A percentile compares a stretch with the other conserved stretches of the same genome.
These are phyloP conservation scores for Suillus alpinus DNA, from an alignment of 768 basidiomycete genomes.

Conservation along the genomic window DNA sequence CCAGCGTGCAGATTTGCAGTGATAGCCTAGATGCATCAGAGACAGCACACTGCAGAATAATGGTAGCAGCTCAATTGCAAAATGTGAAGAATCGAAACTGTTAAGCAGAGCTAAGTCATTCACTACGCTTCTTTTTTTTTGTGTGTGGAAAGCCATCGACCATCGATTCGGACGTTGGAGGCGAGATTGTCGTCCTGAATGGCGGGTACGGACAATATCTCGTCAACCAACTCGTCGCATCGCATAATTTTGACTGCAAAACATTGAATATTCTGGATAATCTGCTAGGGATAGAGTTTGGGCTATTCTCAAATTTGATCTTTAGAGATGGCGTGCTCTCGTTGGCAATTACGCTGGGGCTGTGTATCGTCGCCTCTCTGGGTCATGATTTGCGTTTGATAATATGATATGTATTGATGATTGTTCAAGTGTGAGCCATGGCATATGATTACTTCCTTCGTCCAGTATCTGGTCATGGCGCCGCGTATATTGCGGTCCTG, in stretches of 20 bases:
- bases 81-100: neutral
- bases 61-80: neutral
- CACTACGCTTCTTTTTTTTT: too few species aligned
- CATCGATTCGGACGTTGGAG: too few species aligned
- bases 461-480: constrained; percentile 90
- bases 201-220: too few species aligned
- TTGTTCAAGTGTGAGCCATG: constrained; percentile 81
- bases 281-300: too few species aligned
- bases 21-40: neutral
- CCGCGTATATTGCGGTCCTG: constrained; percentile 90
- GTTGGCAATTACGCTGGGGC: constrained; percentile 80
- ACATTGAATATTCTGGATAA: too few species aligned
- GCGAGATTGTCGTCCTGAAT: too few species aligned
- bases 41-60: neutral
- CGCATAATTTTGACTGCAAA: too few species aligned
- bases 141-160: too few species aligned
- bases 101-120: neutral
- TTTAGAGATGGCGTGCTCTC: constrained; percentile 88
- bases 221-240: too few species aligned
- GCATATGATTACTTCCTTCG: constrained; percentile 96
- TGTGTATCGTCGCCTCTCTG: constrained; percentile 81
- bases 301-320: constrained; percentile 70
- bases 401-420: neutral
- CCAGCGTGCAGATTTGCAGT: neutral
- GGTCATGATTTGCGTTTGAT: constrained; percentile 31